Base-by-base conservation (phyloP, 345 rosid genomes). In the Erucastrum elatum region DNA sequence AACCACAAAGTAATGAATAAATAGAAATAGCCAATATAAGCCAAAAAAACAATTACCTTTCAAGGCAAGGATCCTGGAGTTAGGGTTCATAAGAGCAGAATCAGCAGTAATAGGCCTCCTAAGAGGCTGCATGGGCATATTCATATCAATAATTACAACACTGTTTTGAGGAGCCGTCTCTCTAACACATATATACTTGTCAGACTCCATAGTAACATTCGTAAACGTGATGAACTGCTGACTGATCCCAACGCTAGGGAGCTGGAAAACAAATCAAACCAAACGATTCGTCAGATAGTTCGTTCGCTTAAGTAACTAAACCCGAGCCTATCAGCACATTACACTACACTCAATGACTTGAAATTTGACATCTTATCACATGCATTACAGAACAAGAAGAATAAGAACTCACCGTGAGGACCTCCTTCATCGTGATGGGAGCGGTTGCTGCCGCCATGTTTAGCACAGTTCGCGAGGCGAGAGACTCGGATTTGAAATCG, bases 381-480 rank as follows among this genome's bases (percentile, higher is more conserved):
- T 44, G 53, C 71, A 74, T 17, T 46, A 44, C 68, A 10, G 49
- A 39, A 3, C 46, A 58, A 75, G 71, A 66, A 49, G 49, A 10
- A 41, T 12, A 10, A 15, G 58, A 82, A 70, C 91, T 83, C 78
- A 92, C 96, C 51, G 92, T 94, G 17, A 92, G 80, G 80, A 90
- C 90, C 85, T 92, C 98, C 84, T 90, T 90, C 98, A 92, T 90
- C 78, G 93, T 69, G 88, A 94, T 90, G 75, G 94, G 97, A 65
- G 96, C 94, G 86, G 81, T 90, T 37, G 98, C 97, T 34, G 97
- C 91, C 80, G 96, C 94, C 98, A 91, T 91, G 88, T 70, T 81
- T 78, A 72, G 73, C 77, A 75, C 74, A 88, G 87, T 87, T 86
- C 82, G 71, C 81, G 68, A 41, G 51, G 83, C 59, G 13, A 56